Evolutionary conservation across 169 alveolate species (phyloP).

Genomic region (Eimeria necatrix): DNA sequence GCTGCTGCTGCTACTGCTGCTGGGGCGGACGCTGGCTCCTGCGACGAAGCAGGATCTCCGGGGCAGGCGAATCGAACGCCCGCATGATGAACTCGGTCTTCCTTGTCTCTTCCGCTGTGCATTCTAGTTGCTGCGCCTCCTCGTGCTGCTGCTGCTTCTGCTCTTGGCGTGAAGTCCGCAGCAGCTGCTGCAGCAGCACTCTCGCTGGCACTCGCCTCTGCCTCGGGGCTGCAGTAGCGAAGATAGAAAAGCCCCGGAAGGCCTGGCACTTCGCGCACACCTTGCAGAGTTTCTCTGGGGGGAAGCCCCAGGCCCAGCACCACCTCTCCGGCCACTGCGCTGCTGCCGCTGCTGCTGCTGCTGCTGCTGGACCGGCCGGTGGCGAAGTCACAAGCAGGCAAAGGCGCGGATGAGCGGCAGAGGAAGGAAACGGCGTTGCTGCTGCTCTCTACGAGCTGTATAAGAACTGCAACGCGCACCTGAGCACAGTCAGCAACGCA

Average conservation of each 20-base stretch:
- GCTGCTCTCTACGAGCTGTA: slow-evolving; percentile 67
- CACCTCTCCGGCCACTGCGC: slow-evolving; percentile 47
- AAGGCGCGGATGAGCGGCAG: slow-evolving; percentile 74
- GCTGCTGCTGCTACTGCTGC: slow-evolving; percentile 12
- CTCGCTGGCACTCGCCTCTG: background rate
- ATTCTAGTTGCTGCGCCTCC: background rate
- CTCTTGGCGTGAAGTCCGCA: background rate
- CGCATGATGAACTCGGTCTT: background rate
- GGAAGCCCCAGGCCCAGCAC: slow-evolving; percentile 53
- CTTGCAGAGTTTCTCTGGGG: slow-evolving; percentile 68
- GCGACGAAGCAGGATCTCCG: background rate
- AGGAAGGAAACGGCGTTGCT: slow-evolving; percentile 71
- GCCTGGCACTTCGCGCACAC: slow-evolving; percentile 42
- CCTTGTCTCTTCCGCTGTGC: background rate
- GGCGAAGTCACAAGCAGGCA: background rate
- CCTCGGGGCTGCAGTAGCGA: slow-evolving; percentile 1
- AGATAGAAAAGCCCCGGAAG: slow-evolving; percentile 45
- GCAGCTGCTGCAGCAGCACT: slow-evolving; percentile 51
- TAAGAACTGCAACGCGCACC: slow-evolving; percentile 74
- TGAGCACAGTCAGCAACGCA: slow-evolving; percentile 4
- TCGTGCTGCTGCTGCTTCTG: background rate
- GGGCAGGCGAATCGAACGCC: slow-evolving; percentile 54
- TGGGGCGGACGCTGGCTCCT: background rate
- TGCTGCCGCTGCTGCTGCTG: slow-evolving; percentile 68
- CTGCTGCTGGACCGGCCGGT: slow-evolving; percentile 1